phyloP scores from a whole-genome alignment of 1,284 basidiomycete species.

The Ustilago nuda region DNA sequence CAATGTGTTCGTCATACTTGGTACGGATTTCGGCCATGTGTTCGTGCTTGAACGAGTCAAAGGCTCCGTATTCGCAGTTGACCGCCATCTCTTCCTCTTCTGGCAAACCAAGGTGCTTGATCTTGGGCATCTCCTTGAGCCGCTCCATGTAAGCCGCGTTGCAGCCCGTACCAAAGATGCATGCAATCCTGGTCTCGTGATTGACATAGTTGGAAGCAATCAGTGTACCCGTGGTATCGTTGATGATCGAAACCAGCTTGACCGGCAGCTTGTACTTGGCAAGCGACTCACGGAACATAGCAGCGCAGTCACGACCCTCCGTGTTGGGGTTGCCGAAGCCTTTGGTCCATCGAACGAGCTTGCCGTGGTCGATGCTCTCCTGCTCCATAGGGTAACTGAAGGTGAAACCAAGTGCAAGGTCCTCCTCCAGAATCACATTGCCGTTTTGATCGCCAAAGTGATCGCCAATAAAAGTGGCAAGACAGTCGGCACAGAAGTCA shows the following conservation, averaged over 20 bases:
- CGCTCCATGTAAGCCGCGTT: conserved; percentile 89
- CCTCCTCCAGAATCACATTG: conserved; percentile 77
- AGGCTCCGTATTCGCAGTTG: conserved; percentile 97
- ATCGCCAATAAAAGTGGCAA: conserved; percentile 88
- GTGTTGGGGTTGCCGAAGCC: conserved; percentile 93
- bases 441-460: conserved; percentile 74
- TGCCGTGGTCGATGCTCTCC: conserved; percentile 91
- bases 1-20: conserved; percentile 92
- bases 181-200: conserved; percentile 87
- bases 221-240: conserved; percentile 96
- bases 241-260: conserved; percentile 71
- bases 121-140: conserved; percentile 80
- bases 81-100: conserved; percentile 86
- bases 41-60: conserved; percentile 95
- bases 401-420: conserved; percentile 90
- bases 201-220: conserved; percentile 97
- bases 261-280: conserved; percentile 73
- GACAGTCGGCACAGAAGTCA: conserved; percentile 95
- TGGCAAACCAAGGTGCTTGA: conserved; percentile 78
- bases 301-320: conserved; percentile 91
- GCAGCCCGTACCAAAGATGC: conserved; percentile 98
- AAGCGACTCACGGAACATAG: conserved; percentile 88
- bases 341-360: conserved; percentile 97
- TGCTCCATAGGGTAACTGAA: conserved; percentile 76
- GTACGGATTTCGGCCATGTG: conserved; percentile 82